Evolutionary conservation across 495 filamentous ascomycete genomes (phyloP).

Genomic region (Cudoniella acicularis): DNA sequence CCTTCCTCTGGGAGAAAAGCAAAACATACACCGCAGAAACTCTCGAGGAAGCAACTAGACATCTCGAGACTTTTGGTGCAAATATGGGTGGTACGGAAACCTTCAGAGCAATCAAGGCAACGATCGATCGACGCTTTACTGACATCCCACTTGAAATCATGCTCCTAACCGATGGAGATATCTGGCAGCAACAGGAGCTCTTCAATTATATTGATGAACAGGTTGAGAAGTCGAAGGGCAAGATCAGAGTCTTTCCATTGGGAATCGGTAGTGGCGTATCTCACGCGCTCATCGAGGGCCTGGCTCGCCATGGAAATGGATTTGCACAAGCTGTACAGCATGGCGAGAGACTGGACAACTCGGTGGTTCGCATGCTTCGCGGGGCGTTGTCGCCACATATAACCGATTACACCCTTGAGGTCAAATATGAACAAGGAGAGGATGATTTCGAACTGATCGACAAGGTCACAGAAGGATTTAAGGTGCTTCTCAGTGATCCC

Average conservation of each 20-base stretch:
- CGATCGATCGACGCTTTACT: conserved; percentile 45
- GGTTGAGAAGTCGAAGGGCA: conserved; percentile 41
- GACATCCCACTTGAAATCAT: conserved; percentile 61
- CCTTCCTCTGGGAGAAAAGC: conserved; percentile 58
- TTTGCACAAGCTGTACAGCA: conserved; percentile 58
- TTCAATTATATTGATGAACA: conserved; percentile 53
- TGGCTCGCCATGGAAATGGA: conserved; percentile 63
- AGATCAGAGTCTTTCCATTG: conserved; percentile 60
- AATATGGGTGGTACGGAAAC: conserved; percentile 71
- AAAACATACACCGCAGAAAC: conserved; percentile 48
- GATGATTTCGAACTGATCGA: conserved; percentile 58
- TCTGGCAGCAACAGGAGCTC: conserved; percentile 53
- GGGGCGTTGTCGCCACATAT: conserved; percentile 60
- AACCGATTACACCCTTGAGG: conserved; percentile 54
- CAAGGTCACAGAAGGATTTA: conserved; percentile 42
- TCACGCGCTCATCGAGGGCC: conserved; percentile 62
- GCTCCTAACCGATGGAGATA: conserved; percentile 68
- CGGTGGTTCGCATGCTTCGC: conserved; percentile 70
- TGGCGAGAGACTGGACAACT: conserved; percentile 56
- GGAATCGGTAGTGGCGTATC: conserved; percentile 61
- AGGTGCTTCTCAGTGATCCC: conserved; percentile 22
- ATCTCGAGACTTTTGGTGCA: conserved; percentile 45
- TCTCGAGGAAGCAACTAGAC: conserved; percentile 45
- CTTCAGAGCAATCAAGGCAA: conserved; percentile 45
- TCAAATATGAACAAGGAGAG: conserved; percentile 49